A percentile compares a stretch with the other conserved stretches of the same genome.
These are phyloP conservation scores for Lecanicillium sp. DNA, from an alignment of 2,329 filamentous ascomycete species.

Conservation along the genomic window DNA sequence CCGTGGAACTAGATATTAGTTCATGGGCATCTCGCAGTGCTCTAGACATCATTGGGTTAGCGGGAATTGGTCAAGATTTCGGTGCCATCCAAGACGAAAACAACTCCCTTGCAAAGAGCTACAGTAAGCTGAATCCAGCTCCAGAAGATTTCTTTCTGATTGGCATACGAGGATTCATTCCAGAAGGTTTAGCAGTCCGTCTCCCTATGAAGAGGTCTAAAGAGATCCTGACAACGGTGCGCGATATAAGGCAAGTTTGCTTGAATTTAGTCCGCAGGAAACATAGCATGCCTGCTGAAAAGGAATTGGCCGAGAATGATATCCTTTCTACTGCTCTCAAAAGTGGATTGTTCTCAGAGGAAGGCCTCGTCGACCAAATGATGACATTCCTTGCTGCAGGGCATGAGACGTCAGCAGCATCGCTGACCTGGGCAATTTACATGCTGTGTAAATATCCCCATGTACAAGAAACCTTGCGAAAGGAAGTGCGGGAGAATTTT, in stretches of 20 bases:
- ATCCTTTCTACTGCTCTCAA: slow-evolving; percentile 1
- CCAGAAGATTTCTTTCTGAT: slow-evolving; percentile 5
- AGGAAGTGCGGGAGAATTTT: neutral
- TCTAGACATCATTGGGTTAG: slow-evolving; percentile 26
- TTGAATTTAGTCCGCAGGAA: no score
- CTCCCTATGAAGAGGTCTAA: no score
- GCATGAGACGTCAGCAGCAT: slow-evolving; percentile 3
- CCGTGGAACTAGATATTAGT: slow-evolving; percentile 12
- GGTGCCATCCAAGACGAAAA: slow-evolving; percentile 21
- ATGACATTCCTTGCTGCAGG: slow-evolving; percentile 4
- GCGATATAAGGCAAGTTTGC: no score
- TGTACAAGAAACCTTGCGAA: neutral
- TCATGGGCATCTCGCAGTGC: slow-evolving; percentile 16
- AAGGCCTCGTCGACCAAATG: slow-evolving; percentile 1
- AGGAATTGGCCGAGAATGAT: no score
- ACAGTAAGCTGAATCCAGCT: slow-evolving; percentile 15
- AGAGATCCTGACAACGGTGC: no score
- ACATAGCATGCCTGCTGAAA: no score
- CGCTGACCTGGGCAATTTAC: slow-evolving; percentile 3
- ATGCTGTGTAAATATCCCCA: neutral
- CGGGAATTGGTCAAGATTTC: slow-evolving; percentile 24
- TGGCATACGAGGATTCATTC: slow-evolving; percentile 5
- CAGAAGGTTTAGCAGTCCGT: no score
- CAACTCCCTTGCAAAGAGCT: slow-evolving; percentile 26
- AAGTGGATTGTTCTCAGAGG: slow-evolving; percentile 1